A percentile compares a stretch with the other conserved stretches of the same genome.
phyloP scores from a whole-genome alignment of 495 filamentous ascomycete genomes.

The Aspergillus affinis region DNA sequence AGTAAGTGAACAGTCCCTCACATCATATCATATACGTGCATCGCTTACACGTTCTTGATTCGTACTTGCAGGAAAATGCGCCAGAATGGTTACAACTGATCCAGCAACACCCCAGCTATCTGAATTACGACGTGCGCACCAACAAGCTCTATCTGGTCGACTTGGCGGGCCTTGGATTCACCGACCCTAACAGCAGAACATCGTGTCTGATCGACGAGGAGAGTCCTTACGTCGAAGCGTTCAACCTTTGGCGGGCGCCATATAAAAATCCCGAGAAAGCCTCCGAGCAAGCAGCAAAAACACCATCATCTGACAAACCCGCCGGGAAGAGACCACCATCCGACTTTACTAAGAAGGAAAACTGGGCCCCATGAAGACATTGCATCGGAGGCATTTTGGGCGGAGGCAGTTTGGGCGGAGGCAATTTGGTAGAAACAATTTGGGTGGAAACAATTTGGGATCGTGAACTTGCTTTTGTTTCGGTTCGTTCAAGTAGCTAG shows the following conservation, averaged over 20 bases:
- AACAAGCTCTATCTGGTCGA: constrained; percentile 8
- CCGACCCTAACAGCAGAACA: not conserved
- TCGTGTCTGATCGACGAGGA: not conserved
- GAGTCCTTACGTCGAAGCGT: not conserved
- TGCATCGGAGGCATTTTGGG: not conserved
- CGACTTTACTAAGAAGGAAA: not conserved
- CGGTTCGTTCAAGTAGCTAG: too few relatives aligned
- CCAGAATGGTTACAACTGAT: not conserved
- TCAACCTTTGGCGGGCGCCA: not conserved
- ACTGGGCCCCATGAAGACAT: not conserved
- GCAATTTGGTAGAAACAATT: too few relatives aligned
- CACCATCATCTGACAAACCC: not conserved
- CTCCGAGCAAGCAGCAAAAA: not conserved
- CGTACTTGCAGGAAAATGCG: not conserved
- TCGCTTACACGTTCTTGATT: not conserved
- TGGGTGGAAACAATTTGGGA: too few relatives aligned
- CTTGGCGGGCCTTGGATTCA: not conserved
- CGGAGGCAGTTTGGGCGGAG: too few relatives aligned
- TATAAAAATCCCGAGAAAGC: not conserved
- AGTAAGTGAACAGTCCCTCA: not conserved
- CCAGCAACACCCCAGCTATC: constrained; percentile 6
- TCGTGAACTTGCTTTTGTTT: too few relatives aligned
- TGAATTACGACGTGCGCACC: constrained; percentile 4
- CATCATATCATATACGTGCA: not conserved
- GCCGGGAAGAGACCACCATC: not conserved